Conservation (phyloP, 306 rosid species). For the Ziziphus jujuba region DNA sequence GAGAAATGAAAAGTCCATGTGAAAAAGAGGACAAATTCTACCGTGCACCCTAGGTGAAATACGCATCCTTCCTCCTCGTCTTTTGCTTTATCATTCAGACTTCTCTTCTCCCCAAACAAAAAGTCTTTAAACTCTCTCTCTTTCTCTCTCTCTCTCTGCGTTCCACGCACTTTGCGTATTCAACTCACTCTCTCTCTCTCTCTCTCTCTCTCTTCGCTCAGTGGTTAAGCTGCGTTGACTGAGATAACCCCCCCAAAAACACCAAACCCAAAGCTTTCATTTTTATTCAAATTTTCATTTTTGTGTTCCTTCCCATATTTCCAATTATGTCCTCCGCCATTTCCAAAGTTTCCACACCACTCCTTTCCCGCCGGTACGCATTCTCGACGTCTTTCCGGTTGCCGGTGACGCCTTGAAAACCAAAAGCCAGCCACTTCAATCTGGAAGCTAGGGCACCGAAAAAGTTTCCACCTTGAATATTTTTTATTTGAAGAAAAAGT, state of each 20-base stretch:
- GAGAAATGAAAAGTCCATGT: too few relatives aligned
- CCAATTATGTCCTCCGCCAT: slow-evolving; percentile 15
- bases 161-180: slow-evolving; percentile 65
- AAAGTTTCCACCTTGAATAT: too few relatives aligned
- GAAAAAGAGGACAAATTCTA: too few relatives aligned
- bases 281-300: too few relatives aligned
- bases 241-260: not conserved
- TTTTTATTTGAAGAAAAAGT: not conserved
- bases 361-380: slow-evolving; percentile 4
- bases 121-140: slow-evolving; percentile 34
- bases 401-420: not conserved
- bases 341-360: slow-evolving; percentile 1
- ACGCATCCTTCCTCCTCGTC: not conserved
- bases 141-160: slow-evolving; percentile 21
- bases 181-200: slow-evolving; percentile 37
- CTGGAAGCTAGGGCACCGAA: not conserved
- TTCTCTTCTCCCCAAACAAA: not conserved
- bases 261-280: not conserved
- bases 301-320: not conserved
- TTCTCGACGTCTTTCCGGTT: not conserved
- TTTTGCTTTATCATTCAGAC: not conserved
- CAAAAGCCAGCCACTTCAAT: not conserved
- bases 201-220: slow-evolving; percentile 26
- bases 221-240: slow-evolving; percentile 73
- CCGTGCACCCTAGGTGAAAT: slow-evolving; percentile 25